Base-by-base conservation (phyloP, 352 stramenopile genomes). In the Phytophthora brassicae region DNA sequence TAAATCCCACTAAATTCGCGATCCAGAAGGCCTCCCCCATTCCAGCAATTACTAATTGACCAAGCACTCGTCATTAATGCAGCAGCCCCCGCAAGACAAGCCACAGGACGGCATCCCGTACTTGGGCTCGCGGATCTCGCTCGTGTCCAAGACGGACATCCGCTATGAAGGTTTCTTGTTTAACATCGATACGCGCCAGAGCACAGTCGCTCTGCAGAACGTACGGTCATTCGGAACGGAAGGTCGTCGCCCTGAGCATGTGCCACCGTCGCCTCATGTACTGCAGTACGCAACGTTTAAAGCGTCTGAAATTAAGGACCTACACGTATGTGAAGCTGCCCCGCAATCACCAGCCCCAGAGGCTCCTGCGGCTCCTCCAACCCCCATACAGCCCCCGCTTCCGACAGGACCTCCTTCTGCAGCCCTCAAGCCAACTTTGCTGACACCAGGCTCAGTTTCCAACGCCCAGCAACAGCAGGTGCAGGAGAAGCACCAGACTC, bases 121-220 rank as follows among this genome's bases (percentile, higher is more conserved):
- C 73, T 79, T 92, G 23, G 85, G 85, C 29, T 92, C 81, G 24
- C 82, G 81, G 63, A 94, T 94, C 61, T 88, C 74, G 33, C 68
- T 94, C 42, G 88, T 94, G 47, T 92, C 85, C 56, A 94, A 94
- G 77, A 94, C 83, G n/a, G 85, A 94, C 55, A 89, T 94, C 56
- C 85, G 85, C 38, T 94, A 94, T 62, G 85, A 94, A 70, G 84
- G 85, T 9, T 89, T 90, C 38, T 65, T 94, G 19, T 94, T 92
- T 65, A 94, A 92, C 72, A 94, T 94, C 36, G 84, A 92, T 60
- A 94, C 85, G 39, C 78, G 77, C 7, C 83, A 94, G 66, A 90
- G 79, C 64, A 94, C 87, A 60, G 84, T 94, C 7, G 85, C 82
- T 33, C 64, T 94, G 26, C 85, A 92, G 68, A 88, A 68, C 51